Evolutionary conservation across 805 yeast species (phyloP).

Genomic region (Monosporozyma aquatica): DNA sequence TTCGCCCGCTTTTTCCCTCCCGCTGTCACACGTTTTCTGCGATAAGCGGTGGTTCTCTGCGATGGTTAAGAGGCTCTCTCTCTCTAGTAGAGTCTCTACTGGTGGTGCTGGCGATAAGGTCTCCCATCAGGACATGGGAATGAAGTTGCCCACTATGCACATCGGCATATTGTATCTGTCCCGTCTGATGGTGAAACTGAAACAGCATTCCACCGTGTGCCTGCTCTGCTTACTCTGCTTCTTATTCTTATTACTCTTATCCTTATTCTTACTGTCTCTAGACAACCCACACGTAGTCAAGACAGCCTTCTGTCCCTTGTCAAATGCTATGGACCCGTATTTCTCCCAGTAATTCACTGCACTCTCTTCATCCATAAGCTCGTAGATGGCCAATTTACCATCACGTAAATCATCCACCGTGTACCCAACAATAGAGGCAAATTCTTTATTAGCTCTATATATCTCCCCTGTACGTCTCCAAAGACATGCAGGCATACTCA

Average conservation of each 20-base stretch:
- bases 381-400: slow-evolving; percentile 87
- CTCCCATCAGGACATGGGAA: slow-evolving; percentile 44
- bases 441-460: slow-evolving; percentile 89
- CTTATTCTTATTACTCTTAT: no score
- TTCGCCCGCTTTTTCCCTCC: no score
- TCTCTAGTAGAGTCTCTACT: no score
- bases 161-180: slow-evolving; percentile 92
- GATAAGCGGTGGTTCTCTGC: no score
- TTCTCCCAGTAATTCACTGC: slow-evolving; percentile 97
- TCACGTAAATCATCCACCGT: slow-evolving; percentile 84
- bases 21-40: no score
- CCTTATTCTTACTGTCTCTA: slow-evolving; percentile 42
- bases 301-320: slow-evolving; percentile 90
- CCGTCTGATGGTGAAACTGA: slow-evolving; percentile 85
- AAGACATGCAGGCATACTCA: slow-evolving; percentile 96
- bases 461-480: slow-evolving; percentile 98
- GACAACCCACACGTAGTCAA: slow-evolving; percentile 80
- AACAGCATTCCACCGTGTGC: slow-evolving; percentile 80
- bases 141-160: slow-evolving; percentile 91
- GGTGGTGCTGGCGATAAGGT: no score
- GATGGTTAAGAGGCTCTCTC: no score
- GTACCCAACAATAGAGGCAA: slow-evolving; percentile 87
- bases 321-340: slow-evolving; percentile 93
- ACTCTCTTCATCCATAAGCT: slow-evolving; percentile 89
- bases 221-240: no score